phyloP scores from a whole-genome alignment of 225 moss, liverwort and hornwort species.

The Climacium dendroides region DNA sequence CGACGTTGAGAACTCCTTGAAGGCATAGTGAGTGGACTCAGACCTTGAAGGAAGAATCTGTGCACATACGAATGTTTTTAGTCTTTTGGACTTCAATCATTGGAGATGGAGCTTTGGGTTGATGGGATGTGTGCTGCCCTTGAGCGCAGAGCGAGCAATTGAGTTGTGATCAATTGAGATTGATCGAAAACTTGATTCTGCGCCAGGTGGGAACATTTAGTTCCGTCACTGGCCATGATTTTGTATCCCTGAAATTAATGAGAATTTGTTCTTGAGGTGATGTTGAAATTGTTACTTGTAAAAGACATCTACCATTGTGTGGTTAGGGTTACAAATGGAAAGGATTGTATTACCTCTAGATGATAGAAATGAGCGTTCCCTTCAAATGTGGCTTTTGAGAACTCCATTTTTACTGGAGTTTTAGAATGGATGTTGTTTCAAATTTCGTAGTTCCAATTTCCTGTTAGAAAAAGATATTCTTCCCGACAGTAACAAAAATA shows the following conservation, averaged over 20 bases:
- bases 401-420: neutral
- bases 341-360: neutral
- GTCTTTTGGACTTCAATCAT: too few species aligned
- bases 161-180: neutral
- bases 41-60: too few species aligned
- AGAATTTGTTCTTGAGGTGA: too few species aligned
- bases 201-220: neutral
- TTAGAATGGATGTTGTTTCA: neutral
- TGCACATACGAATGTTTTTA: too few species aligned
- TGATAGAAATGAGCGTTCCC: neutral
- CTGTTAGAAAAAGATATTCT: too few species aligned
- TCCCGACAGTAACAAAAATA: neutral
- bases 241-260: neutral
- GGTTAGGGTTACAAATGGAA: neutral
- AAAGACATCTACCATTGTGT: neutral
- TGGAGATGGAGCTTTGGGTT: too few species aligned
- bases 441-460: too few species aligned
- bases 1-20: conserved; percentile 45
- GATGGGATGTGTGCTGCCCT: neutral
- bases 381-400: neutral
- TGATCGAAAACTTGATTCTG: neutral
- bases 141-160: neutral
- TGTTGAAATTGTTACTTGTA: neutral
- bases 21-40: neutral
- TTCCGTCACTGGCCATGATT: neutral